Conservation (phyloP, 306 rosid genomes). For the Corylus avellana region DNA sequence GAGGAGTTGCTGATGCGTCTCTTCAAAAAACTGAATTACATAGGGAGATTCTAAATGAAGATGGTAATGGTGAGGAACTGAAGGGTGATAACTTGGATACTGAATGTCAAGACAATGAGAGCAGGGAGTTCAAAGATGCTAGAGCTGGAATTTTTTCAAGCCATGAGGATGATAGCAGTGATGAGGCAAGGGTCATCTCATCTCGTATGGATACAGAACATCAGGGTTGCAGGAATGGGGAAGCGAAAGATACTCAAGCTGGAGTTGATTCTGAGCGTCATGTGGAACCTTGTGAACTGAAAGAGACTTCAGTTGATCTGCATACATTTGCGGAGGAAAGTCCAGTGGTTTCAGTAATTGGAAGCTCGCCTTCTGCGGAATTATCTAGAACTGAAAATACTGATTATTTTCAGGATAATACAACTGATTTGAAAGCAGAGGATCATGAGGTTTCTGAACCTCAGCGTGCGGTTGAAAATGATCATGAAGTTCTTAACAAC, state of each 20-base stretch:
- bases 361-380: constrained; percentile 18
- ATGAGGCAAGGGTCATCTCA: constrained; percentile 27
- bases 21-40: constrained; percentile 35
- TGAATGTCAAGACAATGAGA: constrained; percentile 29
- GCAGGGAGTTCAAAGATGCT: constrained; percentile 27
- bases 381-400: constrained; percentile 34
- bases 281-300: constrained; percentile 30
- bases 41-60: constrained; percentile 33
- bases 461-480: constrained; percentile 39
- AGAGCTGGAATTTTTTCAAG: constrained; percentile 28
- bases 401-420: constrained; percentile 28
- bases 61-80: constrained; percentile 31
- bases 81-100: constrained; percentile 29
- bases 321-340: constrained; percentile 24
- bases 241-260: constrained; percentile 16
- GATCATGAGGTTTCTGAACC: constrained; percentile 25
- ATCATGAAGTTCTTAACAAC: constrained; percentile 25
- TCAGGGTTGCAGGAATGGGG: constrained; percentile 30
- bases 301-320: constrained; percentile 33
- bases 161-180: constrained; percentile 32
- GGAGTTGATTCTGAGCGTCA: constrained; percentile 31
- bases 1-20: constrained; percentile 32
- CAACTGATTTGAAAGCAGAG: constrained; percentile 28
- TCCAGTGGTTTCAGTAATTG: constrained; percentile 18
- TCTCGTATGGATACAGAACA: constrained; percentile 24